Percentiles rank a stretch among this genome's conserved stretches.
Evolutionary conservation across 441 rosid genomes (phyloP).

Genomic region (Viola pubescens): DNA sequence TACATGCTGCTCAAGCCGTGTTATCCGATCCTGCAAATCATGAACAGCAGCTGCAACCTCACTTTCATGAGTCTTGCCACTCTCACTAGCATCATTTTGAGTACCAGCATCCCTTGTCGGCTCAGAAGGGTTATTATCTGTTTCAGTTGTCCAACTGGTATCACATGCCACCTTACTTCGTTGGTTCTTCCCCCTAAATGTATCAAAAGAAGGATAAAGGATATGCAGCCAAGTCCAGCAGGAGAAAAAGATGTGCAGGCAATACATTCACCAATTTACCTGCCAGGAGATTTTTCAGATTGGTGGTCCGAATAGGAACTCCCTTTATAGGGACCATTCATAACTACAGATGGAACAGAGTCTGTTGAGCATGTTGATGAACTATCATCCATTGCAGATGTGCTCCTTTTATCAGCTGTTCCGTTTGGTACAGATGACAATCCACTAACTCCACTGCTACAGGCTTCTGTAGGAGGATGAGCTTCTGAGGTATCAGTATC

Average conservation of each 20-base stretch:
- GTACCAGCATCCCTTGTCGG: slow-evolving; percentile 38
- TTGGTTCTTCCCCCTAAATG: slow-evolving; percentile 54
- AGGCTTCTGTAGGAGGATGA: slow-evolving; percentile 47
- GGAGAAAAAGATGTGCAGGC: slow-evolving; percentile 1
- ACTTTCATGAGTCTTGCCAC: slow-evolving; percentile 36
- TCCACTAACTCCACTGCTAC: slow-evolving; percentile 46
- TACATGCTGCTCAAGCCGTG: slow-evolving; percentile 34
- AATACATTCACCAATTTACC: slow-evolving; percentile 35
- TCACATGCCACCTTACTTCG: slow-evolving; percentile 37
- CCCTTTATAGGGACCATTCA: slow-evolving; percentile 59
- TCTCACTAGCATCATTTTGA: slow-evolving; percentile 32
- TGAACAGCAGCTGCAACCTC: slow-evolving; percentile 46
- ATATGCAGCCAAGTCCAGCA: slow-evolving; percentile 7
- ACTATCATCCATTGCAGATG: slow-evolving; percentile 72
- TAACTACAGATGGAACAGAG: slow-evolving; percentile 64
- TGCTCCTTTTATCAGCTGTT: slow-evolving; percentile 47
- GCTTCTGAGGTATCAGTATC: slow-evolving; percentile 77
- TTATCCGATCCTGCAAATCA: slow-evolving; percentile 30
- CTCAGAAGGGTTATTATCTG: slow-evolving; percentile 40
- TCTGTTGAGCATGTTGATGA: slow-evolving; percentile 98
- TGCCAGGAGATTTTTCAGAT: slow-evolving; percentile 48
- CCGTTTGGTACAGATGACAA: slow-evolving; percentile 57
- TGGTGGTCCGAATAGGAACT: slow-evolving; percentile 41
- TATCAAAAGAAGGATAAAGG: slow-evolving; percentile 12
- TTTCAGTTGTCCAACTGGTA: slow-evolving; percentile 39